Evolutionary conservation across 352 stramenopile genomes (phyloP).

Genomic region (Peronospora tabacina): DNA sequence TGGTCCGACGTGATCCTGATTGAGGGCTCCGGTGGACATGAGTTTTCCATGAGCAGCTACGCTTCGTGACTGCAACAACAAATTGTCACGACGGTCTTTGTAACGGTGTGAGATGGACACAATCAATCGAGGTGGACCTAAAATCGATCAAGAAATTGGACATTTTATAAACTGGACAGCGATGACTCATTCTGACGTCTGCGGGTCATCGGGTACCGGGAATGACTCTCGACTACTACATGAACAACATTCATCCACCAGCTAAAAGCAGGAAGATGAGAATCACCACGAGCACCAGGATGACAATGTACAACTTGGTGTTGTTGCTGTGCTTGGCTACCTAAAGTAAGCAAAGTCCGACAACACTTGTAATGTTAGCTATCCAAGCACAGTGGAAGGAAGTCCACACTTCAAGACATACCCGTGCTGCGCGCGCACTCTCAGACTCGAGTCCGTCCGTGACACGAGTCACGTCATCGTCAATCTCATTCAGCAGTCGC

Average conservation of each 20-base stretch:
- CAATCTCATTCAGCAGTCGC: constrained; percentile 83
- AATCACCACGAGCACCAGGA: constrained; percentile 79
- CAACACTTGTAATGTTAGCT: too few species aligned
- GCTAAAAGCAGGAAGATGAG: constrained; percentile 85
- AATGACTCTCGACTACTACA: constrained; percentile 11
- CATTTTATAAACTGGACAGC: background rate
- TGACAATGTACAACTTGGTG: constrained; percentile 90
- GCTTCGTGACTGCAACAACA: constrained; percentile 16
- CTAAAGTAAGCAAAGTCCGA: constrained; percentile 22
- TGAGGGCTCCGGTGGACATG: constrained; percentile 3
- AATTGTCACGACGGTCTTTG: constrained; percentile 15
- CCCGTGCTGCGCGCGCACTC: constrained; percentile 62
- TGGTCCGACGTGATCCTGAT: constrained; percentile 9
- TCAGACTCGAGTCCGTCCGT: constrained; percentile 82
- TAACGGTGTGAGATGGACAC: too few species aligned
- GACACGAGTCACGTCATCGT: constrained; percentile 76
- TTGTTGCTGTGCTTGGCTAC: constrained; percentile 92
- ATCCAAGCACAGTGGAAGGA: background rate
- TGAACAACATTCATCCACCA: constrained; percentile 31
- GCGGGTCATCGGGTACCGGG: background rate
- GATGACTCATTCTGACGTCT: background rate
- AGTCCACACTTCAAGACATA: constrained; percentile 6
- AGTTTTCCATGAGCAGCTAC: constrained; percentile 18
- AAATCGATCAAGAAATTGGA: too few species aligned
- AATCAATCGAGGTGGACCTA: background rate